Evolutionary conservation across 768 basidiomycete genomes (phyloP).

Genomic region (Rhizopogon rudus): DNA sequence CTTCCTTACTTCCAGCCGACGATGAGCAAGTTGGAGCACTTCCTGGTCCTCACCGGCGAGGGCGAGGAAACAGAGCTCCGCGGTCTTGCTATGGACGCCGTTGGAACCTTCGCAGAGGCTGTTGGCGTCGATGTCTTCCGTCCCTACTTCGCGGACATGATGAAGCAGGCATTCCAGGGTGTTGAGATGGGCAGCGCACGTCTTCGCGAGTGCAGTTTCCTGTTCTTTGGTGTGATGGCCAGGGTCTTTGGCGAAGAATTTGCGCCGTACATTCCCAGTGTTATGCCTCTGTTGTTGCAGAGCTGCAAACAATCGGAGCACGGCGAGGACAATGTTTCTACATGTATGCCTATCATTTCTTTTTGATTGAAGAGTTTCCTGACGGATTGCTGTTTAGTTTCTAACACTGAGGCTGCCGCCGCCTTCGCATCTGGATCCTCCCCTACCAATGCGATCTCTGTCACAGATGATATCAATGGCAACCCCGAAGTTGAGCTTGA

Average conservation of each 20-base stretch:
- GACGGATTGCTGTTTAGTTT: constrained; percentile 26
- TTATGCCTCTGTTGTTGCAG: constrained; percentile 79
- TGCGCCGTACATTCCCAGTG: constrained; percentile 76
- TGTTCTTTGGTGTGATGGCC: constrained; percentile 99
- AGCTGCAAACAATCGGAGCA: constrained; percentile 84
- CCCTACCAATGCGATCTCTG: constrained; percentile 61
- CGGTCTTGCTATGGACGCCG: constrained; percentile 98
- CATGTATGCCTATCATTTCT: constrained; percentile 34
- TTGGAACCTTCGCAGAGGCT: constrained; percentile 96
- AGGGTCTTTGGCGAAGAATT: constrained; percentile 95
- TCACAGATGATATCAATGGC: constrained; percentile 54
- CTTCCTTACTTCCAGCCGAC: constrained; percentile 91
- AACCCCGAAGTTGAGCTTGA: constrained; percentile 62
- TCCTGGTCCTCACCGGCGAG: constrained; percentile 79
- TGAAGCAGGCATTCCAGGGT: constrained; percentile 91
- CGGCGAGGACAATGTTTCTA: constrained; percentile 46
- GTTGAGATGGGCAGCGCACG: constrained; percentile 83
- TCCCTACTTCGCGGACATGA: constrained; percentile 94
- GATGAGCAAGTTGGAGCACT: constrained; percentile 83
- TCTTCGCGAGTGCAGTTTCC: constrained; percentile 91
- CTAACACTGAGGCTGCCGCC: constrained; percentile 47
- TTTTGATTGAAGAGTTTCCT: not conserved
- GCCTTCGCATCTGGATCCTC: constrained; percentile 74
- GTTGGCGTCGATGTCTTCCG: constrained; percentile 92
- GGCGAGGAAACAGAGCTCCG: constrained; percentile 93